Base-by-base conservation (phyloP, 2,329 filamentous ascomycete genomes). In the Aspergillus neoniger region DNA sequence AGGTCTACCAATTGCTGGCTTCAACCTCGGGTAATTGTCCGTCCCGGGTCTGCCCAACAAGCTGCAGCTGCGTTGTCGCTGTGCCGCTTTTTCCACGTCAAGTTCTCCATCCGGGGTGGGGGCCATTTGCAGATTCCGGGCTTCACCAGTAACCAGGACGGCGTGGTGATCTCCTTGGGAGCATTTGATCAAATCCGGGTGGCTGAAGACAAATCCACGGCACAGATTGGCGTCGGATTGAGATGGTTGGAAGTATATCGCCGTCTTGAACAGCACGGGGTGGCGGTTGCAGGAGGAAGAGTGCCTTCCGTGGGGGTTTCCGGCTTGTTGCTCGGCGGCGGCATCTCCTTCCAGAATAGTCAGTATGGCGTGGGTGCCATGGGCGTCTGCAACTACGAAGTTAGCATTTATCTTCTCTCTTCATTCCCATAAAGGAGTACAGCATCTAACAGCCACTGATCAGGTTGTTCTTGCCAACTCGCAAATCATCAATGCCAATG, bases 121-220 rank as follows among this genome's bases (percentile, higher is more conserved):
- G 65, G 65, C 17, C 65, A 65, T 39, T 50, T 66, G 17, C 64
- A 63, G 25, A 67, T 63, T 44, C 64, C 65, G 3, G 63, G 64
- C 3, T 67, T 65, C 58, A 60, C 39, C 7, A 66, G 62, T 51
- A 67, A 65, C 64, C 0, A 71, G 5, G 65, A 65, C 14, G 83
- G 82, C 0, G 74, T 83, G 1, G 70, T 83, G 5, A 80, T 87
- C 62, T 83, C 83, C 15, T 76, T 83, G 10, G 75, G 71, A 8
- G 65, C 67, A 4, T 71, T 85, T 9, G 77, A 78, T 55, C 47
- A 67, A 8, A 67, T 82, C 28, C 62, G 60, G 0, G 63, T 79
- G 12, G 71, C 69, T 17, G 52, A 64, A 3, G 76, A 78, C 50
- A 72, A 68, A 9, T 67, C 66, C 2, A 75, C 70, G 4, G 77